phyloP scores from a whole-genome alignment of 2,329 filamentous ascomycete genomes.

The Aspergillus alliaceus region DNA sequence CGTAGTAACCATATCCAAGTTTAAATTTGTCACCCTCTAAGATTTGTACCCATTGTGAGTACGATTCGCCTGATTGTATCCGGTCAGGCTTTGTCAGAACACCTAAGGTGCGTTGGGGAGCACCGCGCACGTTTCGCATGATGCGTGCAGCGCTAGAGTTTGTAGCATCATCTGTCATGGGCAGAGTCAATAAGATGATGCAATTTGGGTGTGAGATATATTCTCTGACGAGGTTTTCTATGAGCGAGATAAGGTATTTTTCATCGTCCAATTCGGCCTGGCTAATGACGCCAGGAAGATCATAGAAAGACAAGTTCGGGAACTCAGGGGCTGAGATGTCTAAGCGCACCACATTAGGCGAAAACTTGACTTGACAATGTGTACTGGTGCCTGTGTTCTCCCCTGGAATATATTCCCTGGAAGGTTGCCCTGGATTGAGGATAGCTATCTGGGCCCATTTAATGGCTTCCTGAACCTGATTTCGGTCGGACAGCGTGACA shows the following conservation, averaged over 20 bases:
- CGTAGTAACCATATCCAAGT: constrained; percentile 75
- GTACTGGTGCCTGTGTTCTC: constrained; percentile 38
- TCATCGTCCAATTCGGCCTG: constrained; percentile 65
- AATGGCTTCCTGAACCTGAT: constrained; percentile 66
- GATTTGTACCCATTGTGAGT: constrained; percentile 63
- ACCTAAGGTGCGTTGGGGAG: constrained; percentile 63
- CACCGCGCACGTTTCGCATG: constrained; percentile 56
- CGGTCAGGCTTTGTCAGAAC: constrained; percentile 86
- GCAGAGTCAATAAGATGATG: constrained; percentile 73
- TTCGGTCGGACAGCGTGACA: constrained; percentile 60
- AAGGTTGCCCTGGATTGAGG: constrained; percentile 63
- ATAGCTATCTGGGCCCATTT: constrained; percentile 75
- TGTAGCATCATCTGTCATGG: constrained; percentile 76
- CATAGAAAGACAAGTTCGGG: constrained; percentile 77
- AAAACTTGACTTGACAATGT: constrained; percentile 63
- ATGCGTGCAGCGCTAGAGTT: constrained; percentile 71
- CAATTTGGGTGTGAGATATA: constrained; percentile 71
- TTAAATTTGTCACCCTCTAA: constrained; percentile 61
- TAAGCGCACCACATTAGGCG: constrained; percentile 76
- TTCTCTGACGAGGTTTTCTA: constrained; percentile 66
- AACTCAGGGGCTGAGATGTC: constrained; percentile 71
- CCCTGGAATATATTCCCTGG: constrained; percentile 56
- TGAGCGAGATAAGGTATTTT: constrained; percentile 68
- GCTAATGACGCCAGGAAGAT: constrained; percentile 79
- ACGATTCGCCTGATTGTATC: constrained; percentile 52